Base-by-base conservation (phyloP, 2,329 filamentous ascomycete species). In the Tolypocladium guangdongense region DNA sequence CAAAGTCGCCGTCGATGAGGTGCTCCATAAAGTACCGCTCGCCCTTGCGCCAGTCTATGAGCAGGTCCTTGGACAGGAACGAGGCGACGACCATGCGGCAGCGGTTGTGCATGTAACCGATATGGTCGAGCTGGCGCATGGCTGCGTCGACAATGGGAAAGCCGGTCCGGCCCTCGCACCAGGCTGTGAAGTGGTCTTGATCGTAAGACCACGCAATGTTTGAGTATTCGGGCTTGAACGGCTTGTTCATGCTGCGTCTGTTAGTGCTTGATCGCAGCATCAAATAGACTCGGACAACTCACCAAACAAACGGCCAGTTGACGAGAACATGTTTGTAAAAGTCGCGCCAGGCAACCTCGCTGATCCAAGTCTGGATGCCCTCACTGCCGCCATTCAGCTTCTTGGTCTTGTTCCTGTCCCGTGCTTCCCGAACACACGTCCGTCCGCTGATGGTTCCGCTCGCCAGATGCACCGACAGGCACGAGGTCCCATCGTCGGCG, bases 261-360 rank as follows among this genome's bases (percentile, higher is more conserved):
- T 57, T 52, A 60, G 57, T 22, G 14, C 11, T 20, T 11, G 35
- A 30, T 30, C 20, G 12, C 7, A 27, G 27, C 10, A 38, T 49
- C 18, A 33, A 36, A 27, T 11, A 22, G 12, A 16, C 8, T 24
- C 4, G 10, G 10, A 12, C 22, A 67, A 67, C 77, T 63, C 69
- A 83, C 83, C 84, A 89, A 7, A 90, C 75, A 61, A 90, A 91
- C 0, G 91, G 91, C 88, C 89, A 95, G 56, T 91, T 74, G 0
- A 84, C 87, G 6, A 96, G 71, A 3, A 96, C 87, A 65, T 93
- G 88, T 62, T 85, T 89, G 71, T 95, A 95, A 63, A 95, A 95
- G 62, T 95, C 89, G 16, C 89, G 76, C 89, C 89, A 93, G 0
- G 88, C 89, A 4, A 95, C 77, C 67, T 95, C 89, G 52, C 84